phyloP scores from a whole-genome alignment of 2,329 filamentous ascomycete genomes.

The Aspergillus quadricinctus region DNA sequence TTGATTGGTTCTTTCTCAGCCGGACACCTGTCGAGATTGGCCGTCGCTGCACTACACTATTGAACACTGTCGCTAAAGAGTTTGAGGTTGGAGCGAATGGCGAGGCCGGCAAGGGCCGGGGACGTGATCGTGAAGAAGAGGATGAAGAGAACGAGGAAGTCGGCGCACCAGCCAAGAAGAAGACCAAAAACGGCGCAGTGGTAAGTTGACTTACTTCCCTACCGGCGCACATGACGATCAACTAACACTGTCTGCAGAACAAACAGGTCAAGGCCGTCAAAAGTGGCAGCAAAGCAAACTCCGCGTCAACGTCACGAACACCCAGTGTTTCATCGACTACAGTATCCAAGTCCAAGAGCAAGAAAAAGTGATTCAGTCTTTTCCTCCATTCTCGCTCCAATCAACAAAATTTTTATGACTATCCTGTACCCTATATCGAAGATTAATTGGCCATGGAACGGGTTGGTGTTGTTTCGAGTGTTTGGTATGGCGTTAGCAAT shows the following conservation, averaged over 20 bases:
- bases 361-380: conserved; percentile 43
- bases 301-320: conserved; percentile 73
- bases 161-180: conserved; percentile 87
- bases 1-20: conserved; percentile 99
- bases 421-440: conserved; percentile 11
- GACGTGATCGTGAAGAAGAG: conserved; percentile 64
- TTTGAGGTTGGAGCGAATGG: conserved; percentile 68
- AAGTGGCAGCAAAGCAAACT: conserved; percentile 67
- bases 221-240: background rate
- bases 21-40: conserved; percentile 89
- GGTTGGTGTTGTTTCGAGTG: conserved; percentile 10
- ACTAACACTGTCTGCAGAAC: conserved; percentile 57
- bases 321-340: conserved; percentile 79
- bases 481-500: conserved; percentile 20
- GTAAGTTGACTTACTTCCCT: conserved; percentile 47
- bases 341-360: conserved; percentile 46
- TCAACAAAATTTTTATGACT: conserved; percentile 7
- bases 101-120: conserved; percentile 63
- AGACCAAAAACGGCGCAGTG: conserved; percentile 83
- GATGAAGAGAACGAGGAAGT: conserved; percentile 80
- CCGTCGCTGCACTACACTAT: conserved; percentile 84
- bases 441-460: conserved; percentile 9
- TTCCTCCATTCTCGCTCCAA: conserved; percentile 1
- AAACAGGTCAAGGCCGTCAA: conserved; percentile 91
- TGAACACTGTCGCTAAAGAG: conserved; percentile 91